Evolutionary conservation across 805 yeast genomes (phyloP).

Genomic region (Metschnikowia lochheadii): DNA sequence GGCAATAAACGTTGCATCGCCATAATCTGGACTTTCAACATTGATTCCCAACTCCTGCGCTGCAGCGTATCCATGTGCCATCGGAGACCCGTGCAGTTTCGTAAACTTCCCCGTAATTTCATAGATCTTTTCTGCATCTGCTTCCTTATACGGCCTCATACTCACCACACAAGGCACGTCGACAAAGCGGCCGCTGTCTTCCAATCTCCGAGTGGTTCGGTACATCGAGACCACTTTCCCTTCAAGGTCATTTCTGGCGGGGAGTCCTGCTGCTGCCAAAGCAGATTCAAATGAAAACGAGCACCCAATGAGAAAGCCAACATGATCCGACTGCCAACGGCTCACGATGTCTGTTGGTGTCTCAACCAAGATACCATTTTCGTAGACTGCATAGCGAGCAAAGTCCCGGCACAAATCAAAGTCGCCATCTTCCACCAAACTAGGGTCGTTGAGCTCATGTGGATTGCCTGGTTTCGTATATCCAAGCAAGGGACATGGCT

Average conservation of each 20-base stretch:
- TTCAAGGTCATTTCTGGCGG: conserved; percentile 22
- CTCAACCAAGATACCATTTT: conserved; percentile 25
- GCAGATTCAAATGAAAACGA: conserved; percentile 39
- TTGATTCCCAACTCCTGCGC: conserved; percentile 33
- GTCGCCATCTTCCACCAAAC: conserved; percentile 8
- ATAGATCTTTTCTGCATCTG: conserved; percentile 27
- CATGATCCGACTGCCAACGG: conserved; percentile 32
- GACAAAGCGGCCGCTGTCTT: conserved; percentile 29
- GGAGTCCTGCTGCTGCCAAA: conserved; percentile 24
- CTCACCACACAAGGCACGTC: conserved; percentile 36
- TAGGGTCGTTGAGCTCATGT: background rate
- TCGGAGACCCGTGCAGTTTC: conserved; percentile 38
- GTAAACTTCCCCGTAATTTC: conserved; percentile 26
- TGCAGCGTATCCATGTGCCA: conserved; percentile 40
- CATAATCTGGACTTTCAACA: conserved; percentile 32
- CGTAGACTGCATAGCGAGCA: conserved; percentile 33
- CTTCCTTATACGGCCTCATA: conserved; percentile 35
- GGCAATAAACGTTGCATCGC: conserved; percentile 26
- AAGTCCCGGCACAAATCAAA: conserved; percentile 33
- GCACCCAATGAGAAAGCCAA: conserved; percentile 43
- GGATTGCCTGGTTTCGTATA: conserved; percentile 25
- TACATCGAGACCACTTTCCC: conserved; percentile 14
- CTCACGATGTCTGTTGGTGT: conserved; percentile 21
- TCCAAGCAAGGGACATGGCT: conserved; percentile 36
- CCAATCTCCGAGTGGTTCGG: conserved; percentile 7